A percentile compares a stretch with the other conserved stretches of the same genome.
These are phyloP conservation scores for Tribonema minus DNA, from an alignment of 108 stramenopile genomes.

Conservation along the genomic window DNA sequence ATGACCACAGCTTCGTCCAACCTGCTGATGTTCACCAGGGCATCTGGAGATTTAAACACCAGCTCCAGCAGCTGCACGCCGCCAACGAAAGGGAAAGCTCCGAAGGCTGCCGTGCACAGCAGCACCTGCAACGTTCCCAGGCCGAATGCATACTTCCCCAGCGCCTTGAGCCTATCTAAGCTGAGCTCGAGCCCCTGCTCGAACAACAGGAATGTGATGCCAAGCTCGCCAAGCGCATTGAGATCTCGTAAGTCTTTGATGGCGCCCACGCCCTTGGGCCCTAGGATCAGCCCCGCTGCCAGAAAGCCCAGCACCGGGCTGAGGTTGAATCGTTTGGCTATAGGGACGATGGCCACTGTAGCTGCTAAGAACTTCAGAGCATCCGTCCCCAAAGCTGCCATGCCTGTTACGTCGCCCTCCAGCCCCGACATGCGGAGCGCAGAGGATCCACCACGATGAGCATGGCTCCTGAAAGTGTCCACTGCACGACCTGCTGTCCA, in stretches of 20 bases:
- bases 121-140: slow-evolving; percentile 47
- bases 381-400: slow-evolving; percentile 27
- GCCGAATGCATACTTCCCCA: slow-evolving; percentile 50
- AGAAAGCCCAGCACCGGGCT: slow-evolving; percentile 52
- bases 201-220: slow-evolving; percentile 49
- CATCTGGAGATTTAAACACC: slow-evolving; percentile 27
- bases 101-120: slow-evolving; percentile 45
- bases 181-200: slow-evolving; percentile 59
- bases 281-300: slow-evolving; percentile 26
- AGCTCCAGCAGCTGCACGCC: slow-evolving; percentile 21
- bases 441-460: too few species aligned
- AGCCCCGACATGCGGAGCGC: neutral
- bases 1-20: slow-evolving; percentile 52
- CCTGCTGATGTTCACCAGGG: slow-evolving; percentile 48
- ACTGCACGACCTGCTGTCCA: too few species aligned
- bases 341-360: slow-evolving; percentile 41
- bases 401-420: neutral
- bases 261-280: slow-evolving; percentile 35
- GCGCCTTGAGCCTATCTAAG: slow-evolving; percentile 36
- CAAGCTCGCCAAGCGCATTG: slow-evolving; percentile 46
- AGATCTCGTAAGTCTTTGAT: slow-evolving; percentile 44
- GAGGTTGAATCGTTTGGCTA: slow-evolving; percentile 42
- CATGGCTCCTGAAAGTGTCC: too few species aligned
- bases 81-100: slow-evolving; percentile 42
- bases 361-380: slow-evolving; percentile 48